Percentiles rank a stretch among this genome's conserved stretches.
Evolutionary conservation across 192 early-diverging fungal genomes (phyloP).

Genomic region (Coemansia sp.): DNA sequence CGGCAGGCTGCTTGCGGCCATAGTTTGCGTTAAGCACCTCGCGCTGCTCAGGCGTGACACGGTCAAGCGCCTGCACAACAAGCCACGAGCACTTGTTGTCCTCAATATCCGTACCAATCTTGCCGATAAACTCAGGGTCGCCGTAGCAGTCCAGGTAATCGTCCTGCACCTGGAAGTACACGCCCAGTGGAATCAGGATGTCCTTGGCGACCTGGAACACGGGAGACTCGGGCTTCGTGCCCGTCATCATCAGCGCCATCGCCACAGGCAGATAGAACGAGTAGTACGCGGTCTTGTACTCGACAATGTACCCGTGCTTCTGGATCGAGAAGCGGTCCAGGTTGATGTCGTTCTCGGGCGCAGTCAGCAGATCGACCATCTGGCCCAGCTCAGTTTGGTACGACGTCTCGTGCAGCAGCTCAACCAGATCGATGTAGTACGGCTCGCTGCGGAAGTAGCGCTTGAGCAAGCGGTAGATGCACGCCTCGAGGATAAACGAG

Average conservation of each 20-base stretch:
- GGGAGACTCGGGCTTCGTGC: slow-evolving; percentile 65
- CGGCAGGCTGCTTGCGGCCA: slow-evolving; percentile 74
- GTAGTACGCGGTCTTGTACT: slow-evolving; percentile 99
- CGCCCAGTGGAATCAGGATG: slow-evolving; percentile 91
- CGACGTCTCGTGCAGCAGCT: slow-evolving; percentile 93
- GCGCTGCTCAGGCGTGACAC: slow-evolving; percentile 79
- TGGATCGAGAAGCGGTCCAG: slow-evolving; percentile 85
- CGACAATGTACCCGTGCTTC: slow-evolving; percentile 94
- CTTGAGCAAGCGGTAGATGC: slow-evolving; percentile 92
- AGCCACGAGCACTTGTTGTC: slow-evolving; percentile 99
- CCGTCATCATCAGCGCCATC: slow-evolving; percentile 87
- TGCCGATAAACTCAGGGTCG: slow-evolving; percentile 87
- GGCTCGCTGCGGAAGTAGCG: slow-evolving; percentile 84
- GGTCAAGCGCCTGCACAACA: slow-evolving; percentile 86
- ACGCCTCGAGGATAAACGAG: slow-evolving; percentile 86
- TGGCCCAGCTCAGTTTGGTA: slow-evolving; percentile 98
- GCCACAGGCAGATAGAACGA: slow-evolving; percentile 99
- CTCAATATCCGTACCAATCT: slow-evolving; percentile 99
- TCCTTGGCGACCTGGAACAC: slow-evolving; percentile 80
- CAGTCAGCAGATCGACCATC: slow-evolving; percentile 96
- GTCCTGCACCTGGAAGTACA: slow-evolving; percentile 99
- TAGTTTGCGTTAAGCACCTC: slow-evolving; percentile 89
- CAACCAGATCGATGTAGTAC: slow-evolving; percentile 90
- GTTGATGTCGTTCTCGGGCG: slow-evolving; percentile 94
- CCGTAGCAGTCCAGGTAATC: slow-evolving; percentile 98